Evolutionary conservation across 176 grass and related monocot species (phyloP), one percentile per base, ranked within the genome.

Genomic region (Thinopyrum elongatum): DNA sequence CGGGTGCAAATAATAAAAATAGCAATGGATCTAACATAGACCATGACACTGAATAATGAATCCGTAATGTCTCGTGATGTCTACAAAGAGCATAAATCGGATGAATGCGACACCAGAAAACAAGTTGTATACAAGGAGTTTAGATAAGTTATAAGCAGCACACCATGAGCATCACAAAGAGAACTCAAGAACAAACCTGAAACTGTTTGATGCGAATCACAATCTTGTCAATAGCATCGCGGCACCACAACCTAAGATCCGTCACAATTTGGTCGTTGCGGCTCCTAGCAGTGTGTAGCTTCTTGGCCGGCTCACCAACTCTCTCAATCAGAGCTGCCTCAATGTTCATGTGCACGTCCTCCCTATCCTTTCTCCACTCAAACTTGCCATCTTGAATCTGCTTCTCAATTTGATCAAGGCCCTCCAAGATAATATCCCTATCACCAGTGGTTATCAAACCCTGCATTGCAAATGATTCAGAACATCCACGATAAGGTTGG

Each of bases 341-440:
- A 67, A 99, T 99, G 80, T 99, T 96, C 94, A 99, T 99, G 82
- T 99, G 97, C 16, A 99, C 97, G 16, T 99, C 97, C 85, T 96
- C 93, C 82, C 83, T 74, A 72, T 99, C 97, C 27, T 81, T 94
- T 61, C 90, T 91, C 97, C 97, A 99, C 53, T 96, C 88, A 86
- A 99, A 99, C 66, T 95, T 89, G 3, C 94, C 94, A 65, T 90
- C 93, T 78, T 94, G 86, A 82, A 98, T 98, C 53, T 84, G 84
- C 53, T 31, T 94, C 87, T 95, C 92, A 46, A 98, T 95, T 78
- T 95, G 88, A 85, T 98, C 92, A 19, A 98, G 93, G 16, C 96
- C 96, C 55, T 86, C 87, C 83, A 95, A 63, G 66, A 98, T 98
- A 22, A 84, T 87, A 67, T 95, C 92, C 74, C 88, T 95, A 82